Evolutionary conservation across 805 yeast genomes (phyloP), one percentile per base, ranked within the genome.

Genomic region (Lachancea waltii): DNA sequence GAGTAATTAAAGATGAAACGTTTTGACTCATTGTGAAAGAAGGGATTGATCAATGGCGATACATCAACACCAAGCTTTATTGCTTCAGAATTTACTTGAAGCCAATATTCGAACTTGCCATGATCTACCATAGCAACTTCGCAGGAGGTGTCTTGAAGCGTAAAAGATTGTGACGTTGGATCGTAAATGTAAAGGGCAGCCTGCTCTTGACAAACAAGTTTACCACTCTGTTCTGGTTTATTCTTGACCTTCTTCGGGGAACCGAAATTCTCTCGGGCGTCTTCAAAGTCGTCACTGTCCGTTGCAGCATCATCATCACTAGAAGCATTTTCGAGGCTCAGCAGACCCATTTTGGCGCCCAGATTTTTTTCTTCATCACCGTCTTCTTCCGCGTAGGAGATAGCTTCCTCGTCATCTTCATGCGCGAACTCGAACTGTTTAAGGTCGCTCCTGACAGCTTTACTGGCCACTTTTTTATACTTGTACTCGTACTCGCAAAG

Each of bases 401-500:
- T 43, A 14, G 46, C 46, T 16, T 50, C 46, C 6, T 49, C 51
- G 16, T 49, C 48, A 8, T 24, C 33, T 13, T 44, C 42, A 15
- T 40, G 46, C 14, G 42, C 36, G 9, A 40, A 48, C 4, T 33
- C 43, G 17, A 40, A 33, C 43, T 81, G 82, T 25, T 69, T 60
- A 35, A 85, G 63, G 28, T 78, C 79, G 5, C 57, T 60, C 8
- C 62, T 60, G 1, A 70, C 53, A 4, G 71, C 72, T 10, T 65
- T 65, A 1, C 58, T 53, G 6, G 81, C 69, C 4, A 78, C 64
- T 45, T 63, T 71, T 45, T 70, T 75, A 56, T 81, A 84, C 53
- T 81, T 84, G 47, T 78, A 72, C 56, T 86, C 95, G 54, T 74
- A 90, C 49, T 79, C 75, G 51, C 95, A 85, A 41, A 73, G 72